A percentile compares a stretch with the other conserved stretches of the same genome.
Evolutionary conservation across 1,284 basidiomycete genomes (phyloP).

Genomic region (Inonotus obliquus): DNA sequence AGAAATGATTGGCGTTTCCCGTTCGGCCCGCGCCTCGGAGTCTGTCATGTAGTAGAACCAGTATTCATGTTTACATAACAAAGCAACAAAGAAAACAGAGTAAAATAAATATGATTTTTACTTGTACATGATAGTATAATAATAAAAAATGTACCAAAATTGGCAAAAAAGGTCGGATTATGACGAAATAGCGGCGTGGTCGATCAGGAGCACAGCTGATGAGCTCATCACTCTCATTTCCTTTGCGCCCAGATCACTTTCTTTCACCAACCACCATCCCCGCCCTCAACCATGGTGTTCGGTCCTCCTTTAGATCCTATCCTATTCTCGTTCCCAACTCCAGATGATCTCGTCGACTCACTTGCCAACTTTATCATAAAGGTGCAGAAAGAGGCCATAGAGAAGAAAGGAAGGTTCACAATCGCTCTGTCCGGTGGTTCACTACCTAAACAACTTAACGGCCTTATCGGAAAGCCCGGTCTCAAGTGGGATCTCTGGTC

Average conservation of each 20-base stretch:
- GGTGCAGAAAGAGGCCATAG: slow-evolving; percentile 86
- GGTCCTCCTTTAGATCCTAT: slow-evolving; percentile 59
- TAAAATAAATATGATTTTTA: no score
- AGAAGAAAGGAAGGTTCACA: slow-evolving; percentile 86
- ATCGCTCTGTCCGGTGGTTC: slow-evolving; percentile 93
- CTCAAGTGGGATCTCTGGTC: slow-evolving; percentile 97
- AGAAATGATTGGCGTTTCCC: neutral
- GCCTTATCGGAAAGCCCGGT: slow-evolving; percentile 67
- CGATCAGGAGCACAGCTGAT: neutral
- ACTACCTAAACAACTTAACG: slow-evolving; percentile 79
- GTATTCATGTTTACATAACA: no score
- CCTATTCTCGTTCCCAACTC: slow-evolving; percentile 67
- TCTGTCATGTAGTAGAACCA: neutral
- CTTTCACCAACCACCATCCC: neutral
- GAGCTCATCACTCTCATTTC: slow-evolving; percentile 1
- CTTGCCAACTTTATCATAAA: slow-evolving; percentile 85
- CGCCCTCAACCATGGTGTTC: slow-evolving; percentile 24
- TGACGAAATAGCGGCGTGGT: neutral
- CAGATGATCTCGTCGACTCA: slow-evolving; percentile 50
- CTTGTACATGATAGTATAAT: no score
- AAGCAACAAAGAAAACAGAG: no score
- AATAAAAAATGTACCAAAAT: neutral
- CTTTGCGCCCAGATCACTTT: neutral
- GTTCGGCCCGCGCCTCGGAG: neutral
- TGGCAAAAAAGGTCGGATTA: neutral